Evolutionary conservation across 2,329 filamentous ascomycete species (phyloP).

Genomic region (Chrysosporium queenslandicum): DNA sequence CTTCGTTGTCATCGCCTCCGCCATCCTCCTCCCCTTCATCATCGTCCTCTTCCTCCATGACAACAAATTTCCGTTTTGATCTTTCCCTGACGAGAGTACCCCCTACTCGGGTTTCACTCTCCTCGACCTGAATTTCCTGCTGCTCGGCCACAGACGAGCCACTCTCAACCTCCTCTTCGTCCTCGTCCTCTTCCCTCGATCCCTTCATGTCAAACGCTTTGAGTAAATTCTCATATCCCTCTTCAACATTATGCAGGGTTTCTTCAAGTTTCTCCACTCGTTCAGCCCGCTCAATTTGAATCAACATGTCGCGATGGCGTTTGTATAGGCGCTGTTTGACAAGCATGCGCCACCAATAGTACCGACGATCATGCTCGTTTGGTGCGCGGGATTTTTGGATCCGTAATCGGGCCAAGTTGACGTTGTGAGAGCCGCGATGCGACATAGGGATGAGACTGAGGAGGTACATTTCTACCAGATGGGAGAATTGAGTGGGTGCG

Average conservation of each 20-base stretch:
- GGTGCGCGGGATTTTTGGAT: slow-evolving; percentile 38
- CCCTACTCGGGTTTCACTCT: slow-evolving; percentile 21
- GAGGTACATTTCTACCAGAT: slow-evolving; percentile 54
- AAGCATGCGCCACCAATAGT: slow-evolving; percentile 57
- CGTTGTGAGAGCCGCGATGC: slow-evolving; percentile 39
- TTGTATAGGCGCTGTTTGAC: slow-evolving; percentile 54
- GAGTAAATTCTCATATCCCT: slow-evolving; percentile 49
- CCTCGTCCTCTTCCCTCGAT: slow-evolving; percentile 17
- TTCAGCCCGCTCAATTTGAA: slow-evolving; percentile 49
- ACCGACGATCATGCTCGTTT: slow-evolving; percentile 48
- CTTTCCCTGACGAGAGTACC: slow-evolving; percentile 19
- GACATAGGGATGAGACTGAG: slow-evolving; percentile 45
- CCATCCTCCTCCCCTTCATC: slow-evolving; percentile 12
- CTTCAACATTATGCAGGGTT: slow-evolving; percentile 47
- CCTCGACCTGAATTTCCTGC: slow-evolving; percentile 21
- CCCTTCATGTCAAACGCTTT: slow-evolving; percentile 30
- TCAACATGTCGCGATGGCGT: slow-evolving; percentile 49
- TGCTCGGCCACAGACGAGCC: neutral
- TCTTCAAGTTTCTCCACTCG: slow-evolving; percentile 51
- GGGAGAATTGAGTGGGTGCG: slow-evolving; percentile 50
- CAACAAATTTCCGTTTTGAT: slow-evolving; percentile 27
- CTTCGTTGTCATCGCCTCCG: slow-evolving; percentile 12
- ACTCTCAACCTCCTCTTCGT: slow-evolving; percentile 13
- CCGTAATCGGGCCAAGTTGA: slow-evolving; percentile 44
- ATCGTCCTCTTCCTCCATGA: slow-evolving; percentile 14